Percentiles rank a stretch among this genome's conserved stretches.
Evolutionary conservation across 495 filamentous ascomycete species (phyloP).

Genomic region (Xylaria grammica): DNA sequence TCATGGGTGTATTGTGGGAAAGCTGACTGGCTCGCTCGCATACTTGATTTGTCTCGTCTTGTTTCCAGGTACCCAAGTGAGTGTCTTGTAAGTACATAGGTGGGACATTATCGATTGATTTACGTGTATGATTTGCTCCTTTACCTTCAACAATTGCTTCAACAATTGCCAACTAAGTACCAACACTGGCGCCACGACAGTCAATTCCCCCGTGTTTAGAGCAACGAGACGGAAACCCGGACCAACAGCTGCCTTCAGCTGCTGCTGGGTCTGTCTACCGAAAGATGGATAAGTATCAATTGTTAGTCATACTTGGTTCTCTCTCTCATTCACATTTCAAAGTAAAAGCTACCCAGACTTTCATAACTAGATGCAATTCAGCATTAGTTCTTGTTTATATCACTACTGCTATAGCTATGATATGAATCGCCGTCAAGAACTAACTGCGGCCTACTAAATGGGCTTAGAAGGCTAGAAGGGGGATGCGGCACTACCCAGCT

Average conservation of each 20-base stretch:
- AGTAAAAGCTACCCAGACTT: too few species aligned
- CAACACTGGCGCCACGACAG: too few species aligned
- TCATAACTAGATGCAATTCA: background rate
- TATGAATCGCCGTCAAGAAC: background rate
- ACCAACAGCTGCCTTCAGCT: constrained; percentile 16
- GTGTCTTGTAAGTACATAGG: background rate
- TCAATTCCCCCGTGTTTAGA: background rate
- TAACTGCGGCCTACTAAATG: background rate
- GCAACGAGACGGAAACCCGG: too few species aligned
- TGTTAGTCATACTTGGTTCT: too few species aligned
- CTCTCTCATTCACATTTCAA: background rate
- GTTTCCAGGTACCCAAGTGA: background rate
- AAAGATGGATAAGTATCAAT: too few species aligned
- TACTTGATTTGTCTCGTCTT: too few species aligned
- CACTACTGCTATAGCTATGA: background rate
- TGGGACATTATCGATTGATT: too few species aligned
- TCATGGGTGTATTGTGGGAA: too few species aligned
- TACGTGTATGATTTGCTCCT: too few species aligned
- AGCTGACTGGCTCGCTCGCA: too few species aligned
- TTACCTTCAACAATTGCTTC: too few species aligned
- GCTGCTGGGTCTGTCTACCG: background rate
- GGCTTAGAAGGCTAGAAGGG: background rate
- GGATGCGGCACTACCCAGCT: background rate
- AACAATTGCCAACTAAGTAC: too few species aligned
- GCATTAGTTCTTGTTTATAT: background rate